A percentile compares a stretch with the other conserved stretches of the same genome.
phyloP scores from a whole-genome alignment of 164 flowering plant species.

The Vitis rotundifolia region DNA sequence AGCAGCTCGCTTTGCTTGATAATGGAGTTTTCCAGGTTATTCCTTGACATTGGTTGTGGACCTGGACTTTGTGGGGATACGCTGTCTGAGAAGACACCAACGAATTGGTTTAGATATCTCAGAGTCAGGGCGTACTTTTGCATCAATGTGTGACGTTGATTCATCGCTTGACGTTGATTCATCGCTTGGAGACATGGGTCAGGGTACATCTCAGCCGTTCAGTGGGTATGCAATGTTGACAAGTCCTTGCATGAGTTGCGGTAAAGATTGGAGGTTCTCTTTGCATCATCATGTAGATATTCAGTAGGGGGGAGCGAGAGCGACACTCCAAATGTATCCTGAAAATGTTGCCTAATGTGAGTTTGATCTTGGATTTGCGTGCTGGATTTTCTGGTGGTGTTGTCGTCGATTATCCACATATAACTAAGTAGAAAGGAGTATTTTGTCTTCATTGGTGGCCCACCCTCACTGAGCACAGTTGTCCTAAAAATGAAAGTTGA shows the following conservation, averaged over 20 bases:
- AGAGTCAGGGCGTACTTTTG: no score
- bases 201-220: conserved; percentile 98
- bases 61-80: conserved; percentile 97
- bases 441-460: conserved; percentile 87
- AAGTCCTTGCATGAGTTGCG: conserved; percentile 84
- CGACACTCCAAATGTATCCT: conserved; percentile 86
- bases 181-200: conserved; percentile 90
- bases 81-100: conserved; percentile 80
- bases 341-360: conserved; percentile 84
- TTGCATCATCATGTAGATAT: conserved; percentile 80
- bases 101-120: conserved; percentile 98
- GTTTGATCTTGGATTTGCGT: conserved; percentile 69
- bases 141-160: conserved; percentile 85
- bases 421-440: conserved; percentile 88
- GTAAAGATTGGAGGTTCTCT: conserved; percentile 88
- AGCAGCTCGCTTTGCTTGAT: conserved; percentile 88
- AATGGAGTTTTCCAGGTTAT: conserved; percentile 81
- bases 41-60: conserved; percentile 98
- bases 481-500: conserved; percentile 56
- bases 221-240: no score
- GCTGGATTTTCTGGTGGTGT: conserved; percentile 95
- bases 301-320: conserved; percentile 90
- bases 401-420: conserved; percentile 91
- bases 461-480: no score
- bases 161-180: no score